These are phyloP conservation scores for Suillus discolor DNA, from an alignment of 768 basidiomycete genomes.

Conservation along the genomic window DNA sequence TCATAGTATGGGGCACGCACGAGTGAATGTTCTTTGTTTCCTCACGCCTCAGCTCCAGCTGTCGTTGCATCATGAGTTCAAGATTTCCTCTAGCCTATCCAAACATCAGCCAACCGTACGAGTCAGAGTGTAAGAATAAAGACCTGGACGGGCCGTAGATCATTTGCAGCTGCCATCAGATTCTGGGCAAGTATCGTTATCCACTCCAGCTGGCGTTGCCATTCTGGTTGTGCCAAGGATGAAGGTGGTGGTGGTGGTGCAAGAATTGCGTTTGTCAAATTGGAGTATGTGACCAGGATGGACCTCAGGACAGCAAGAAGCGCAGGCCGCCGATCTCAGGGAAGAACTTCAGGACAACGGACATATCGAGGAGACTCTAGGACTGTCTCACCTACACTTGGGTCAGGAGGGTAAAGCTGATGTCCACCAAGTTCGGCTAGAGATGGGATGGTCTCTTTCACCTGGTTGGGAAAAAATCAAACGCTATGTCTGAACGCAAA, in stretches of 20 bases:
- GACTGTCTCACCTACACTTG: constrained; percentile 57
- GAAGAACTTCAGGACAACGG: constrained; percentile 12
- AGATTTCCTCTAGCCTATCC: constrained; percentile 76
- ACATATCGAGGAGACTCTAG: background rate
- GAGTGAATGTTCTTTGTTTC: constrained; percentile 71
- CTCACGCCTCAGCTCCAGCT: constrained; percentile 70
- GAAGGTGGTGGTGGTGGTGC: constrained; percentile 58
- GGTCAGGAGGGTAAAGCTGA: constrained; percentile 79
- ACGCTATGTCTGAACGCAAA: constrained; percentile 15
- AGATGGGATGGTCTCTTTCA: constrained; percentile 82
- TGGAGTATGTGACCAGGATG: constrained; percentile 78
- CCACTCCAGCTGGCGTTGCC: constrained; percentile 80
- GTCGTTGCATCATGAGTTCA: constrained; percentile 79
- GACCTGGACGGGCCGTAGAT: constrained; percentile 86
- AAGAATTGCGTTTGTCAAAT: constrained; percentile 69
- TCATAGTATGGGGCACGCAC: constrained; percentile 44
- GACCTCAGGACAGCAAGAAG: constrained; percentile 73
- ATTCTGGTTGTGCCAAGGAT: constrained; percentile 56
- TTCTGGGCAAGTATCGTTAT: constrained; percentile 81
- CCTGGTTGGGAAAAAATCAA: constrained; percentile 42
- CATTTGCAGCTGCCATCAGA: constrained; percentile 88
- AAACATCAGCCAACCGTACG: background rate
- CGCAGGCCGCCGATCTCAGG: constrained; percentile 74
- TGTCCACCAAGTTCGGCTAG: constrained; percentile 79
- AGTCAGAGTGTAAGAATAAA: constrained; percentile 16